These are phyloP conservation scores for Hypoxylon cercidicola DNA, from an alignment of 495 filamentous ascomycete species.

Conservation along the genomic window DNA sequence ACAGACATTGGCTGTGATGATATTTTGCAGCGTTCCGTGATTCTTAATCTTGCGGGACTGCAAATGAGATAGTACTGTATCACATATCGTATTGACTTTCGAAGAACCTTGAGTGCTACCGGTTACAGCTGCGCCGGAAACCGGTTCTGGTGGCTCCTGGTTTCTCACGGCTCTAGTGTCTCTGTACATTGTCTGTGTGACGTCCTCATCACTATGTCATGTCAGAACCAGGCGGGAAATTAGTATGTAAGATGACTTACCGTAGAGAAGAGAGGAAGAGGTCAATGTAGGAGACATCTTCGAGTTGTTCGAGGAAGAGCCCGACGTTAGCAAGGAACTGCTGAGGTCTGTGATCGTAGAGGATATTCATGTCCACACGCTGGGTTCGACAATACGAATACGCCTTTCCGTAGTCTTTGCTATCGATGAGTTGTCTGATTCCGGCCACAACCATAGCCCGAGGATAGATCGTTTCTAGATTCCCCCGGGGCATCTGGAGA, in stretches of 20 bases:
- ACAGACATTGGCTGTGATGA: constrained; percentile 94
- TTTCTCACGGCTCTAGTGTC: constrained; percentile 69
- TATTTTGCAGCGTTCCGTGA: constrained; percentile 74
- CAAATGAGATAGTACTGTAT: constrained; percentile 80
- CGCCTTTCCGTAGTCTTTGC: constrained; percentile 81
- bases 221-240: constrained; percentile 8
- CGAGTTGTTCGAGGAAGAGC: constrained; percentile 86
- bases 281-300: constrained; percentile 86
- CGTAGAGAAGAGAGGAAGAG: constrained; percentile 89
- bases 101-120: constrained; percentile 47
- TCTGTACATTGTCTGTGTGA: constrained; percentile 91
- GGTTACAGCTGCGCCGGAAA: constrained; percentile 4
- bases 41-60: constrained; percentile 71
- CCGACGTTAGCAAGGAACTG: constrained; percentile 82
- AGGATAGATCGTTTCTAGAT: constrained; percentile 94
- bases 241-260: constrained; percentile 58
- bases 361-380: constrained; percentile 96
- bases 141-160: constrained; percentile 33
- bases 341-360: constrained; percentile 89
- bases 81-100: constrained; percentile 89
- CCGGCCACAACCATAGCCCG: constrained; percentile 91
- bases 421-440: constrained; percentile 80
- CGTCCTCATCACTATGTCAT: constrained; percentile 81
- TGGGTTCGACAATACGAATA: constrained; percentile 90
- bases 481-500: constrained; percentile 93